Base-by-base conservation (phyloP, 2,329 filamentous ascomycete species). In the Diaporthe vaccinii region DNA sequence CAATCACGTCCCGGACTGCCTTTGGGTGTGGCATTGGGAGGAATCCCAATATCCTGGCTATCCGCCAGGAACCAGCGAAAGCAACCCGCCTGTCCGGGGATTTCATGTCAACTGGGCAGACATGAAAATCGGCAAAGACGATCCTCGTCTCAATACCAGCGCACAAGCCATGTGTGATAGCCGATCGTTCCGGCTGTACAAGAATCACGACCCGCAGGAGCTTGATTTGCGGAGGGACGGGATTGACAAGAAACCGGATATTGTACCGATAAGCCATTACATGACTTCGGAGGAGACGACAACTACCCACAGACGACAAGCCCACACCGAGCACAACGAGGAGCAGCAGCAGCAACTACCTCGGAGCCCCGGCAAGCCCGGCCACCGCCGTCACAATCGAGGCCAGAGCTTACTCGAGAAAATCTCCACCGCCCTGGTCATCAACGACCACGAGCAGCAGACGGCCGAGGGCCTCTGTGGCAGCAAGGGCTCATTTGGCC, bases 381-480 rank as follows among this genome's bases (percentile, higher is more conserved):
- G 12, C 12, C 12, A 4, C 12, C 51, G 51, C 46, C 46, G 46
- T 22, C 46, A 17, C 46, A 5, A 12, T 4, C 51, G 9, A 5
- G 36, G 36, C n/a, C 22, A 22, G n/a, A 58, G 28, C 55, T 36
- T 58, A 3, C 28, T 31, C 28, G 31, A 58, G 17, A 58, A 31
- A 17, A 4, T 36, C 20, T 31, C 55, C 55, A 58, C 31, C 55
- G 8, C 34, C 31, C 55, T 58, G 14, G 55, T 58, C 17, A 36
- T 58, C 55, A 58, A 58, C 31, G 31, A 58, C 55, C 55, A 58
- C 55, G 55, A 20, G 55, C 55, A 8, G 31, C 55, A 58, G 28
- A n/a, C 55, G 55, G 55, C 55, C 55, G 17, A 36, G 17, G 31
- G 31, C 55, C 55, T 58, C 15, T 58, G 55, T 9, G 9, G 14